Evolutionary conservation across 805 yeast species (phyloP).

Genomic region (Myxozyma monticola): DNA sequence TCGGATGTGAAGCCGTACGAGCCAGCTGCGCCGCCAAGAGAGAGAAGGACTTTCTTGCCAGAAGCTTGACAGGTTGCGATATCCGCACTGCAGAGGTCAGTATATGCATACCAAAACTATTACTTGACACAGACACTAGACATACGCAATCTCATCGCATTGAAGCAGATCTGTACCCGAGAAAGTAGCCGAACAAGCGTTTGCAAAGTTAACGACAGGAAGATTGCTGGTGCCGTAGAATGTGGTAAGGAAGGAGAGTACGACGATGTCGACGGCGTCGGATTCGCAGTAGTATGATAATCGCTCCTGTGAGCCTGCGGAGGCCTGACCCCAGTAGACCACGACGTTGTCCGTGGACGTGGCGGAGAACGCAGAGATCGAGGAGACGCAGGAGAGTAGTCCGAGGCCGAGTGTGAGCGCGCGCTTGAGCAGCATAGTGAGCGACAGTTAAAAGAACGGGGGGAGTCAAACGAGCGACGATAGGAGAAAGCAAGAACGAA

Average conservation of each 20-base stretch:
- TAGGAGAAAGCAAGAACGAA: no score
- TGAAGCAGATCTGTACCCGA: constrained; percentile 43
- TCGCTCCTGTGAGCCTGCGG: constrained; percentile 45
- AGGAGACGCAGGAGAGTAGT: no score
- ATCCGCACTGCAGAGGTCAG: constrained; percentile 42
- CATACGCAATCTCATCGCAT: constrained; percentile 47
- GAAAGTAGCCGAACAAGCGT: constrained; percentile 43
- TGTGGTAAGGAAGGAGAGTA: constrained; percentile 63
- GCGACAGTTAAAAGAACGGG: no score
- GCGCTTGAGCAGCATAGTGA: no score
- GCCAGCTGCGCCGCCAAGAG: constrained; percentile 59
- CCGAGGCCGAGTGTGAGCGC: no score
- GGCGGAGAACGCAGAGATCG: no score
- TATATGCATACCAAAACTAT: neutral
- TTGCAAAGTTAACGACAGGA: constrained; percentile 58
- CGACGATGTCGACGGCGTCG: constrained; percentile 62
- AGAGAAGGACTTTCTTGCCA: constrained; percentile 72
- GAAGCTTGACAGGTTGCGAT: constrained; percentile 67
- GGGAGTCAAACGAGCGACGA: no score
- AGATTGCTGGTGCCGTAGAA: constrained; percentile 49
- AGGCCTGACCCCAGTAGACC: constrained; percentile 86
- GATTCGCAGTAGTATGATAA: constrained; percentile 62
- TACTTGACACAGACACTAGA: neutral
- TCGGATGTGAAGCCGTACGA: constrained; percentile 52
- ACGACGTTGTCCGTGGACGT: constrained; percentile 65